Conservation (phyloP, 805 yeast genomes). For the Teunomyces tritomae region DNA sequence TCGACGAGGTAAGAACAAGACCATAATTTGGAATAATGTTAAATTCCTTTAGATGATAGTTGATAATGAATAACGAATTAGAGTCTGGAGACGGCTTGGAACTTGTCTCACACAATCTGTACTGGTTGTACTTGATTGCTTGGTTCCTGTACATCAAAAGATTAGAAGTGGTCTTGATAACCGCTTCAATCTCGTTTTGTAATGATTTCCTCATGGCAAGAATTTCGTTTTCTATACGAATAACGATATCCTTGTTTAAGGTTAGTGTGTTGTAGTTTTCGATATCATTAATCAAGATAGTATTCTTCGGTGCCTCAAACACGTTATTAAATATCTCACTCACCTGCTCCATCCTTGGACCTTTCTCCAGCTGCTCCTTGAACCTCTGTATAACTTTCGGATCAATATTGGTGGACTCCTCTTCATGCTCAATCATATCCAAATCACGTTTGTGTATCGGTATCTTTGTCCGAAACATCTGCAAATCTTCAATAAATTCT, state of each 20-base stretch:
- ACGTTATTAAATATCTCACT: constrained; percentile 17
- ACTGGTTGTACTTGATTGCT: constrained; percentile 30
- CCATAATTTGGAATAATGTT: constrained; percentile 36
- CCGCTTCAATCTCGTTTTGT: constrained; percentile 29
- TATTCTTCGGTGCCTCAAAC: constrained; percentile 21
- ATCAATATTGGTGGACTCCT: constrained; percentile 16
- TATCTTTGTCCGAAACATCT: constrained; percentile 25
- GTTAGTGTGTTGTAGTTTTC: constrained; percentile 25
- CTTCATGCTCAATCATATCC: constrained; percentile 27
- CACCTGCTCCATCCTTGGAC: constrained; percentile 6
- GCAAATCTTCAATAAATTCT: constrained; percentile 39
- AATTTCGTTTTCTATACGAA: constrained; percentile 27
- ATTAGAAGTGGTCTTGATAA: constrained; percentile 21
- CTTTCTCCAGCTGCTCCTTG: background rate
- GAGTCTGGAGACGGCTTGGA: constrained; percentile 7
- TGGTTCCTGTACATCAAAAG: constrained; percentile 21
- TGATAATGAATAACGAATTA: constrained; percentile 8
- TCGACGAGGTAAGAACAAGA: constrained; percentile 19
- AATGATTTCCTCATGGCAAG: constrained; percentile 25
- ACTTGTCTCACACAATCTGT: constrained; percentile 25
- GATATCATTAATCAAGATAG: constrained; percentile 27
- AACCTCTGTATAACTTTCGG: constrained; percentile 12
- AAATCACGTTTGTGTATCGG: constrained; percentile 36
- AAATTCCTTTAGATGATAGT: constrained; percentile 29
- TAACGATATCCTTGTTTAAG: constrained; percentile 16